Evolutionary conservation across 331 rosid genomes (phyloP).

Genomic region (Prunus yedoensis): DNA sequence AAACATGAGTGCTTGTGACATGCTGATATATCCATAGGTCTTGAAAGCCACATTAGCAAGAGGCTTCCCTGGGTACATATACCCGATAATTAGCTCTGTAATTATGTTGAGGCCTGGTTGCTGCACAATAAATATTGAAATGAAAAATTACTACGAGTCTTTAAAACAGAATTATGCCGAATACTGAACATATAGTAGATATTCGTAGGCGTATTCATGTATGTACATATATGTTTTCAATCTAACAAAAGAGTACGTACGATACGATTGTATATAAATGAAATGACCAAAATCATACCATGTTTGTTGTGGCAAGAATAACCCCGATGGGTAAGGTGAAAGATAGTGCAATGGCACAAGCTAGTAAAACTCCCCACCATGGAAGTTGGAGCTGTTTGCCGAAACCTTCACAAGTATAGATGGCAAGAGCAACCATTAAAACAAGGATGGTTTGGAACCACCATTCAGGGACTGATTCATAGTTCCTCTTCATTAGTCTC

Average conservation of each 20-base stretch:
- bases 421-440: constrained; percentile 28
- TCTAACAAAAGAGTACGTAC: not conserved
- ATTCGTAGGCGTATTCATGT: not conserved
- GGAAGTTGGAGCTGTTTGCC: constrained; percentile 47
- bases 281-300: constrained; percentile 19
- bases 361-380: constrained; percentile 48
- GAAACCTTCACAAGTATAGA: constrained; percentile 48
- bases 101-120: constrained; percentile 51
- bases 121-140: constrained; percentile 18
- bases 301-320: constrained; percentile 48
- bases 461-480: constrained; percentile 48
- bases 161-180: not conserved
- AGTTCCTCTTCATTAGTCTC: constrained; percentile 43
- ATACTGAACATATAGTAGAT: not conserved
- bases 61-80: constrained; percentile 44
- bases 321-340: constrained; percentile 50
- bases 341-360: constrained; percentile 37
- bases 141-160: not conserved
- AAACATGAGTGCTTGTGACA: constrained; percentile 47
- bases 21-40: constrained; percentile 49
- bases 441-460: constrained; percentile 38
- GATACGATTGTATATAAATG: not conserved
- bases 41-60: constrained; percentile 55
- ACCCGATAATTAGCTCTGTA: constrained; percentile 48
- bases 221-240: not conserved